Conservation (phyloP, 306 rosid genomes). For the Quercus suber region DNA sequence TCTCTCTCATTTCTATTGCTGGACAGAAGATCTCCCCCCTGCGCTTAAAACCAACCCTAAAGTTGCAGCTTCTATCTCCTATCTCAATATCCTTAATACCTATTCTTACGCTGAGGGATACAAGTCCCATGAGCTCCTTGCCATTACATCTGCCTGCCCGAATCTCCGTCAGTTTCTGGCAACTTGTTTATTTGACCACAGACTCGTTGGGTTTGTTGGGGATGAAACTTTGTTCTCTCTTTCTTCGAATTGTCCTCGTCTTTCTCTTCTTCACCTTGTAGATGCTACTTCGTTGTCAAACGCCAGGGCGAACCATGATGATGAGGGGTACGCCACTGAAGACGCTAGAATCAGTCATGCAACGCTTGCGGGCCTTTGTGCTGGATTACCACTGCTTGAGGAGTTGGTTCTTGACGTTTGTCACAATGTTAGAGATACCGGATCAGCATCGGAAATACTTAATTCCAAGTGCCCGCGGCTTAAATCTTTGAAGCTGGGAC, state of each 20-base stretch:
- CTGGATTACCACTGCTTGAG: slow-evolving; percentile 9
- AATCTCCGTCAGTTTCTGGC: slow-evolving; percentile 1
- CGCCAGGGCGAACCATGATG: background rate
- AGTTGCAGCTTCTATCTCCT: background rate
- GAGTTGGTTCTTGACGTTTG: slow-evolving; percentile 3
- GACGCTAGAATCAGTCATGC: background rate
- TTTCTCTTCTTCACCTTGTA: slow-evolving; percentile 5
- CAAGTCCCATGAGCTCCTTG: background rate
- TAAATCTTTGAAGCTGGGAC: background rate
- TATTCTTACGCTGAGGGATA: background rate
- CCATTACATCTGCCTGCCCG: slow-evolving; percentile 11
- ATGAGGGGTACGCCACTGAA: background rate
- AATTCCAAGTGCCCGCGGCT: background rate
- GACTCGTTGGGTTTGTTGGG: background rate
- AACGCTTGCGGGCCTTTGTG: background rate
- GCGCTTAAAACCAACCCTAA: background rate
- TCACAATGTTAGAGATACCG: background rate
- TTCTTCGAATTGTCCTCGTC: background rate
- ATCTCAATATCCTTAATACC: background rate
- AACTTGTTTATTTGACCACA: slow-evolving; percentile 1
- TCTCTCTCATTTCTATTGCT: slow-evolving; percentile 11
- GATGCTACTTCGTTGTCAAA: background rate
- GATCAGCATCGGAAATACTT: background rate
- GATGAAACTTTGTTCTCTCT: slow-evolving; percentile 1
- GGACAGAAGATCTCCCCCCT: slow-evolving; percentile 13